Evolutionary conservation across 805 yeast genomes (phyloP), one percentile per base, ranked within the genome.

Genomic region (Hanseniaspora guilliermondii): DNA sequence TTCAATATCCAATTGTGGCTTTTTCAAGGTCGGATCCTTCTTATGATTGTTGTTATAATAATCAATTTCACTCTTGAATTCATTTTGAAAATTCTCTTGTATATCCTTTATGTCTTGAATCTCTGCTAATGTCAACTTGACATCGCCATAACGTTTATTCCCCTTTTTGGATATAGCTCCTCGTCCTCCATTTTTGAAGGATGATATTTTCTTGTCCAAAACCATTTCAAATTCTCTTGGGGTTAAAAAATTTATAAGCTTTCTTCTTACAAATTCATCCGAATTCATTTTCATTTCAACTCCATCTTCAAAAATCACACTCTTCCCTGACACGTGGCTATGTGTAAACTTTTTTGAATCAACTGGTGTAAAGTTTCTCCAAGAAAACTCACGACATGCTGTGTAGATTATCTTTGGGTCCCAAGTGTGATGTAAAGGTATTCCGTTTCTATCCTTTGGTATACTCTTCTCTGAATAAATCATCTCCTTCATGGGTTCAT

Each of bases 311-410:
- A 52, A 36, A 6, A 24, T 8, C 40, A 42, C 40, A 11, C 30
- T 35, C 1, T 33, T 33, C 6, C 27, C 22, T n/a, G 12, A 12
- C 9, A 49, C 14, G n/a, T 36, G 12, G 6, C 25, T 41, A 19
- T 49, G 48, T 6, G 37, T 42, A 16, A 25, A 44, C 6, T 33
- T 30, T 9, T 11, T 37, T 3, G 55, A 44, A 27, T 52, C 55
- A 21, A 52, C 17, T 14, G 55, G 55, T 2, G 55, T 52, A 14
- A 44, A 52, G 12, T 44, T 52, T 7, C 21, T 25, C 21, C 19
- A 8, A 2, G 44, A 36, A 21, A 52, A 36, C 14, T 27, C 37
- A 16, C 27, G 25, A 14, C 27, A 52, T 12, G 39, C 48, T 24
- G 22, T 25, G 30, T 22, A 39, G 2, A 39, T 39, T 8, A 22